Evolutionary conservation across 129 eudicot species (phyloP).

Genomic region (Flaveria sonorensis): DNA sequence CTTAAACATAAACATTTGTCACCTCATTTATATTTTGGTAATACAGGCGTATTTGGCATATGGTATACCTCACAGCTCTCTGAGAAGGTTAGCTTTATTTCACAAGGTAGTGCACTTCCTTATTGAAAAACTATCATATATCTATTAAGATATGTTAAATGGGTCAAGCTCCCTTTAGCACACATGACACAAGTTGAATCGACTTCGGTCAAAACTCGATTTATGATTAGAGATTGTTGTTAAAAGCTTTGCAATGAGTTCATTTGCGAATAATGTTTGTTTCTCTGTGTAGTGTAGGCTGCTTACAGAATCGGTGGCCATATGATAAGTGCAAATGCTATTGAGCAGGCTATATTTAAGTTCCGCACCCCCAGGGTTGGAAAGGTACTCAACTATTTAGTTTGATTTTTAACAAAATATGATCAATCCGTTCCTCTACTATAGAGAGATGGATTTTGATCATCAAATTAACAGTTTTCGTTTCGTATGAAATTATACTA

Average conservation of each 20-base stretch:
- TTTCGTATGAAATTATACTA: slow-evolving; percentile 31
- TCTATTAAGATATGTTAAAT: not conserved
- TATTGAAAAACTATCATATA: not conserved
- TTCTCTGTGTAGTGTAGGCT: slow-evolving; percentile 82
- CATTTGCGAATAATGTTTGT: slow-evolving; percentile 33
- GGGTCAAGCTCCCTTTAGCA: not conserved
- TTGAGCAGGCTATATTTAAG: slow-evolving; percentile 76
- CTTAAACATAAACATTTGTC: not conserved
- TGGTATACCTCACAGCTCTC: slow-evolving; percentile 80
- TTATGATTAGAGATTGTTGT: not conserved
- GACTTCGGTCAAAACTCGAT: not conserved
- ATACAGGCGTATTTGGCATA: slow-evolving; percentile 85
- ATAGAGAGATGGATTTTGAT: not conserved
- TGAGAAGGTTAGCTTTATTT: slow-evolving; percentile 86
- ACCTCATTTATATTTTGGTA: slow-evolving; percentile 13
- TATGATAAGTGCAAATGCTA: slow-evolving; percentile 67
- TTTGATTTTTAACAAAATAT: slow-evolving; percentile 2
- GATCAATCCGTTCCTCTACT: no score
- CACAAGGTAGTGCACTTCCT: slow-evolving; percentile 71
- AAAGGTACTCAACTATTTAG: slow-evolving; percentile 48
- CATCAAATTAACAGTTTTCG: not conserved
- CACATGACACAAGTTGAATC: not conserved
- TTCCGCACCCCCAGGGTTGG: slow-evolving; percentile 73
- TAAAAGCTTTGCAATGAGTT: slow-evolving; percentile 3
- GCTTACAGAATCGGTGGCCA: slow-evolving; percentile 82